A percentile compares a stretch with the other conserved stretches of the same genome.
Conservation (phyloP, 2,329 filamentous ascomycete species). For the Bipolaris cookei region DNA sequence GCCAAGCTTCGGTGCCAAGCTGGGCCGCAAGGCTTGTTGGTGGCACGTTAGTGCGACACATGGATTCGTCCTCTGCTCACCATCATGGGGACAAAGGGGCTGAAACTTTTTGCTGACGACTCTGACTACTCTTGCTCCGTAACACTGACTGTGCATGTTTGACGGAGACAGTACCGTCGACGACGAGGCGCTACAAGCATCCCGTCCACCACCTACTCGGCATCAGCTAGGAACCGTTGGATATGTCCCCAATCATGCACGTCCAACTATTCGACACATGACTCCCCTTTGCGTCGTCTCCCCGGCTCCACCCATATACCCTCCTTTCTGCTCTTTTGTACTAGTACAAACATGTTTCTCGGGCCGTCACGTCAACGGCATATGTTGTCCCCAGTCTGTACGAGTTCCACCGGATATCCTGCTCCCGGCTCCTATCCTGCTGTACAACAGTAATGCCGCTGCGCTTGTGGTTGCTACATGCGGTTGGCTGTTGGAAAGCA, state of each 20-base stretch:
- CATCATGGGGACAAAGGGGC: background rate
- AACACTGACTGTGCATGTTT: background rate
- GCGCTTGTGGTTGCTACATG: too few species aligned
- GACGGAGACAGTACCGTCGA: too few species aligned
- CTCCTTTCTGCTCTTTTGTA: background rate
- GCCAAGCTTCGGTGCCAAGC: conserved; percentile 40
- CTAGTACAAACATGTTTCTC: background rate
- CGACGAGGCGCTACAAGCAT: background rate
- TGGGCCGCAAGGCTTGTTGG: conserved; percentile 30
- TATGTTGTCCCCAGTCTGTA: background rate
- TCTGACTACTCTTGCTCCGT: background rate
- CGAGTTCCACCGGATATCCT: background rate
- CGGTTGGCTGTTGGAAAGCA: background rate
- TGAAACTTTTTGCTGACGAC: background rate
- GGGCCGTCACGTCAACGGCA: background rate
- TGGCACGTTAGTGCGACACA: conserved; percentile 11
- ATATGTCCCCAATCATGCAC: background rate
- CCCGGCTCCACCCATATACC: background rate
- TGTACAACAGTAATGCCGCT: background rate
- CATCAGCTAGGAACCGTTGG: background rate
- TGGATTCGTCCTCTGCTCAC: background rate
- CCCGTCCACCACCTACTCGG: background rate
- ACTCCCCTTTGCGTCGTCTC: background rate
- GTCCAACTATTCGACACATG: background rate
- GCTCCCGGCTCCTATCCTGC: background rate